phyloP scores from a whole-genome alignment of 352 stramenopile genomes.

The Globisporangium recalcitrans region DNA sequence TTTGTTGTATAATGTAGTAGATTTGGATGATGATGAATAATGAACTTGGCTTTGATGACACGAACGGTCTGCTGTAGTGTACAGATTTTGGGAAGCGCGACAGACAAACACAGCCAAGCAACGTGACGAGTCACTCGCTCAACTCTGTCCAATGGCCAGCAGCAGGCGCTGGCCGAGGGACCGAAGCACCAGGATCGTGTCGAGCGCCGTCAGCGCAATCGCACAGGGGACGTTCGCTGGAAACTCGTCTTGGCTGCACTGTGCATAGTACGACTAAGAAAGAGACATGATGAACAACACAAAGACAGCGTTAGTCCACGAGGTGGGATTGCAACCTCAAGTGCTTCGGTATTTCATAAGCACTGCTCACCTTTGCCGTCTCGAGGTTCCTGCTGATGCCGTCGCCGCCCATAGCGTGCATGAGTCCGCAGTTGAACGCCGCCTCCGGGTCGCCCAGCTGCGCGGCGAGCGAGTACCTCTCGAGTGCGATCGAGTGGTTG shows the following conservation, averaged over 20 bases:
- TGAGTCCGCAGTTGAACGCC: constrained; percentile 55
- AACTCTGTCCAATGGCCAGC: constrained; percentile 4
- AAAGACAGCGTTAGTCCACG: background rate
- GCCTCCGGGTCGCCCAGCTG: constrained; percentile 56
- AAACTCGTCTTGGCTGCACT: constrained; percentile 47
- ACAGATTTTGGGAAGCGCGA: background rate
- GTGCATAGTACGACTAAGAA: constrained; percentile 33
- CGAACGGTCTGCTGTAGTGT: constrained; percentile 2
- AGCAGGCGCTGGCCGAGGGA: constrained; percentile 2
- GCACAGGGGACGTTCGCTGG: constrained; percentile 61
- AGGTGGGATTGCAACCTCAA: too few species aligned
- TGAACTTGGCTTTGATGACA: constrained; percentile 11
- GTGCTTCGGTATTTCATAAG: too few species aligned
- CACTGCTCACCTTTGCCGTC: constrained; percentile 26
- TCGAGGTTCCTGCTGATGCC: constrained; percentile 35
- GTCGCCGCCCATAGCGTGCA: constrained; percentile 46
- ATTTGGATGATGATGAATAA: constrained; percentile 12
- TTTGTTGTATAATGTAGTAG: constrained; percentile 21
- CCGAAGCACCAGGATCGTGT: constrained; percentile 18
- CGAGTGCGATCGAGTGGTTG: constrained; percentile 49
- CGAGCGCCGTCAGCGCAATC: constrained; percentile 32
- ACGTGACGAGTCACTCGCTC: background rate
- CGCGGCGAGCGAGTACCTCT: constrained; percentile 46
- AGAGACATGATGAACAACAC: constrained; percentile 4
- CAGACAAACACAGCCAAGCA: background rate